Evolutionary conservation across 768 basidiomycete genomes (phyloP), one percentile per base, ranked within the genome.

Genomic region (Sporobolomyces phaffii): DNA sequence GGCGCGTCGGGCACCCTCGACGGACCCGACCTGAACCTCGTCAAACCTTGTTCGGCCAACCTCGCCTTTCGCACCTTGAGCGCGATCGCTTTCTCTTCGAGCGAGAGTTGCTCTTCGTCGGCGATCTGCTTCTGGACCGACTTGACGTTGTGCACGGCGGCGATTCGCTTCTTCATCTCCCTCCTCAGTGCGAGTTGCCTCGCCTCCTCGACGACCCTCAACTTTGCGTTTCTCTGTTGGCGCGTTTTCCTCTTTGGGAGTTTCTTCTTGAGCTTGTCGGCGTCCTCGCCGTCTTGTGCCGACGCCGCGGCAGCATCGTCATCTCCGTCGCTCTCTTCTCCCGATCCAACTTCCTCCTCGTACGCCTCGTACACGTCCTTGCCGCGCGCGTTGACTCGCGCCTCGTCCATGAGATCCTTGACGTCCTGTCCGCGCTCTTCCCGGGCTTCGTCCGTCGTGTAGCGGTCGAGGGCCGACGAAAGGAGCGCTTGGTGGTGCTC

Each of bases 121-220:
- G 44, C 56, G 74, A 77, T 48, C 76, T 78, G 77, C 77, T 80
- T 62, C 75, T 78, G 54, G 78, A 80, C 60, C 78, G 78, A 36
- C 72, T 72, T 50, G 79, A 65, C 48, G 49, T 64, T 22, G 56
- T 72, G 69, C 52, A 70, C 51, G 34, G 67, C 58, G 24, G 73
- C 52, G 61, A 70, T 65, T 18, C 68, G 63, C 54, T 61, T 51
- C 62, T 75, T 72, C 44, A 63, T 61, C 52, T 67, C 73, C 28
- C 64, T 43, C 24, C 68, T 60, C 1, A 60, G 31, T 31, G 57
- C 59, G 24, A 67, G 24, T 18, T 53, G 65, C 17, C 57, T 44
- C 20, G 48, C 56, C 50, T 70, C 65, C 20, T 58, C 57, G 45
- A 41, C 34, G 13, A 64, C 64, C 44, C 56, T 45, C n/a, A 58